Evolutionary conservation across 371 early-diverging fungal species (phyloP).

Genomic region (Saksenaea vasiformis): DNA sequence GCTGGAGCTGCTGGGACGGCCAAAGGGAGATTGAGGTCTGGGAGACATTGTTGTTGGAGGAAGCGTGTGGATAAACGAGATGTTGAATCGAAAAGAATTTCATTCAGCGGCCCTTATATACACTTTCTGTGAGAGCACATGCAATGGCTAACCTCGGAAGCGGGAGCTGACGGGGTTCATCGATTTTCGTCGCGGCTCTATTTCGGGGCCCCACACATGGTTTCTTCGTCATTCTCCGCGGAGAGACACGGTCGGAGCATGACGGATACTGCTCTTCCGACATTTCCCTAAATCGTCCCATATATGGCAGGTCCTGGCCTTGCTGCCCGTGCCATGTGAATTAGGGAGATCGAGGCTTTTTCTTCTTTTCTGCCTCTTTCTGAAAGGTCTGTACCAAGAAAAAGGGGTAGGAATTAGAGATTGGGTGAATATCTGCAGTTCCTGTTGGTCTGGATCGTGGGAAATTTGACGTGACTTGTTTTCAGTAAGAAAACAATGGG

Average conservation of each 20-base stretch:
- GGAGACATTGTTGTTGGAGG: constrained; percentile 16
- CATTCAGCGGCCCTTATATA: neutral
- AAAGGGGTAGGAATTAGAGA: neutral
- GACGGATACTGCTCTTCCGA: constrained; percentile 2
- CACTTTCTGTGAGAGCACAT: neutral
- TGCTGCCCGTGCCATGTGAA: constrained; percentile 3
- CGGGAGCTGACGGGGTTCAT: constrained; percentile 5
- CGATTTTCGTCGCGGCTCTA: constrained; percentile 5
- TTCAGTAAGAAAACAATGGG: neutral
- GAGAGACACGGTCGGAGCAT: constrained; percentile 2
- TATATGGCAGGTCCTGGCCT: constrained; percentile 1
- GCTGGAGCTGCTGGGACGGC: constrained; percentile 37
- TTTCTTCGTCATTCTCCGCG: constrained; percentile 2
- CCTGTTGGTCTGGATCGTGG: neutral
- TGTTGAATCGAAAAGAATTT: neutral
- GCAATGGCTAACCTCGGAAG: constrained; percentile 5
- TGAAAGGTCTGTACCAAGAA: neutral
- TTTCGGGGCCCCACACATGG: constrained; percentile 6
- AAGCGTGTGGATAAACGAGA: neutral
- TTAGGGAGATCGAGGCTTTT: neutral
- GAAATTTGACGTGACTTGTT: neutral
- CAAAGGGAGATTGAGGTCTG: constrained; percentile 49
- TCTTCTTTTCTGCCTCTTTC: neutral
- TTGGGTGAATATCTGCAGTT: neutral
- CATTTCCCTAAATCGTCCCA: constrained; percentile 5